phyloP scores from a whole-genome alignment of 345 rosid species.

The Cardamine occulta region DNA sequence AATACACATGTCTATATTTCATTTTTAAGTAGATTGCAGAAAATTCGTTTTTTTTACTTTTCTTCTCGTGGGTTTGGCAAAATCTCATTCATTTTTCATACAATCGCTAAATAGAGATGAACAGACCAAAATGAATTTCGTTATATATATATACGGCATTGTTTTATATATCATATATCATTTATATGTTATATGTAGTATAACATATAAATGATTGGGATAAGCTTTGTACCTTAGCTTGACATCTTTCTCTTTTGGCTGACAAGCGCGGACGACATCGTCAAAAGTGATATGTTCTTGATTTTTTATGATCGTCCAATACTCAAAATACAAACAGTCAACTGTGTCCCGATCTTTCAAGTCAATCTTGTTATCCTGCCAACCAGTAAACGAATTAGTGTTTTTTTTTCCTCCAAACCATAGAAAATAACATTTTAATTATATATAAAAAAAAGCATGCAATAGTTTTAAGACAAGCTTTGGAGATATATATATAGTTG shows the following conservation, averaged over 20 bases:
- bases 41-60: too few relatives aligned
- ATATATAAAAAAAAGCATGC: neutral
- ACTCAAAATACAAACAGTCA: conserved; percentile 55
- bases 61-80: too few relatives aligned
- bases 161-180: too few relatives aligned
- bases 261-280: conserved; percentile 47
- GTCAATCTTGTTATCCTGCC: conserved; percentile 37
- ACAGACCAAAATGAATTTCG: too few relatives aligned
- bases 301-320: conserved; percentile 51
- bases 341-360: conserved; percentile 45
- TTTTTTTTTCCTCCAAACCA: neutral
- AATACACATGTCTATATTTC: too few relatives aligned
- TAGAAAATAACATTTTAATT: neutral
- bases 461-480: neutral
- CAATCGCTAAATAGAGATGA: too few relatives aligned
- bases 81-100: too few relatives aligned
- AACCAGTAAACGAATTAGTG: conserved; percentile 13
- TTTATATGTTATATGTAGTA: too few relatives aligned
- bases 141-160: too few relatives aligned
- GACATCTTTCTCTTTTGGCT: conserved; percentile 15
- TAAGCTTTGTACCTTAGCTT: neutral
- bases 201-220: too few relatives aligned
- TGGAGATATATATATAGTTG: too few relatives aligned
- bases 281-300: conserved; percentile 49
- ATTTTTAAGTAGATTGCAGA: too few relatives aligned